Percentiles rank a stretch among this genome's conserved stretches.
Evolutionary conservation across 2,329 filamentous ascomycete genomes (phyloP).

Genomic region (Thielaviopsis euricoi): DNA sequence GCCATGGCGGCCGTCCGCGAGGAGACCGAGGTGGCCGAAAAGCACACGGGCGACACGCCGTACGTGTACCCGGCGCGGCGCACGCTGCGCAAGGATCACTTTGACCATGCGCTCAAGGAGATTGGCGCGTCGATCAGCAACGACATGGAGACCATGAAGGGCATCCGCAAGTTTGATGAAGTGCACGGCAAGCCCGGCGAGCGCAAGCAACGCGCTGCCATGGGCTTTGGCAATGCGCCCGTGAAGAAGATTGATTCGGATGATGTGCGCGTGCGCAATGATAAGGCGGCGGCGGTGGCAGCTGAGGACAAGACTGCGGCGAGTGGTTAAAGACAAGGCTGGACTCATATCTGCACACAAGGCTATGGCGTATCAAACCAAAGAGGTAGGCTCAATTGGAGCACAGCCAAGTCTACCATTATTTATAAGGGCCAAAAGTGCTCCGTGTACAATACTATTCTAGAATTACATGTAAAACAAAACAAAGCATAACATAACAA

Average conservation of each 20-base stretch:
- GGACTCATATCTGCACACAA: too few relatives aligned
- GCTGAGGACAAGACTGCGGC: not conserved
- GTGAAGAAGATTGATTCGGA: constrained; percentile 24
- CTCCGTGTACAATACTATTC: not conserved
- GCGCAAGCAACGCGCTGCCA: constrained; percentile 37
- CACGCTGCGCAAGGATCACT: constrained; percentile 49
- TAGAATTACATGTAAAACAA: not conserved
- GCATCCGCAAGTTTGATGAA: constrained; percentile 90
- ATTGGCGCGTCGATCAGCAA: constrained; percentile 87
- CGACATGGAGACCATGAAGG: constrained; percentile 73
- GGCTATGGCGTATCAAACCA: too few relatives aligned
- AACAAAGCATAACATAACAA: too few relatives aligned
- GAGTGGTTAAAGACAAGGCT: not conserved
- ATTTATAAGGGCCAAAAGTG: not conserved
- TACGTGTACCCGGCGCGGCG: constrained; percentile 15
- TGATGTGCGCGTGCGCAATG: constrained; percentile 28
- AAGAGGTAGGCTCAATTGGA: too few relatives aligned
- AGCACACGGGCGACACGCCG: constrained; percentile 19
- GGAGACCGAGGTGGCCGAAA: constrained; percentile 34
- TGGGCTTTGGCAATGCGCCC: constrained; percentile 40
- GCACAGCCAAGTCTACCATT: not conserved
- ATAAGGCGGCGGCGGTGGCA: not conserved
- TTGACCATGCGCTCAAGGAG: constrained; percentile 70
- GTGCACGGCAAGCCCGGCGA: constrained; percentile 53
- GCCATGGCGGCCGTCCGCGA: constrained; percentile 67